Evolutionary conservation across 495 filamentous ascomycete species (phyloP).

Genomic region (Lichenothelia convexa): DNA sequence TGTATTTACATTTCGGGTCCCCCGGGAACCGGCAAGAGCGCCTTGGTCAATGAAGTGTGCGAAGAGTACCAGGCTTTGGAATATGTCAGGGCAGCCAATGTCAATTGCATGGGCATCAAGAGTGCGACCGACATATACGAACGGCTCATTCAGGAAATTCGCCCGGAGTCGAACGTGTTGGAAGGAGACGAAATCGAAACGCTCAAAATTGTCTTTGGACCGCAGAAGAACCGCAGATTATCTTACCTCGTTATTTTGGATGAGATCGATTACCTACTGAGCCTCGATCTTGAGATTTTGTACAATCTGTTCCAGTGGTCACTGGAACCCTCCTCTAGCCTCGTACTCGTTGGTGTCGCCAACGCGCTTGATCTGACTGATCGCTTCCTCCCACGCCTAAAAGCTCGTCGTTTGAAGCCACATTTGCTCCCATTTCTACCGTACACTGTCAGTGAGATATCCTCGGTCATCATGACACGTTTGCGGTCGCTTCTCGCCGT

Average conservation of each 20-base stretch:
- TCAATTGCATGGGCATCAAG: conserved; percentile 96
- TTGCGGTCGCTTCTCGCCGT: conserved; percentile 50
- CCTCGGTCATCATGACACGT: conserved; percentile 64
- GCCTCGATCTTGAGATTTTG: conserved; percentile 64
- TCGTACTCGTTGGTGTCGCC: conserved; percentile 81
- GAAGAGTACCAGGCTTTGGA: conserved; percentile 29
- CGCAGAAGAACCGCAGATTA: conserved; percentile 37
- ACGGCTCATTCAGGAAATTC: conserved; percentile 49
- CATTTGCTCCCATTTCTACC: conserved; percentile 81
- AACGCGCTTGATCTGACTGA: conserved; percentile 94
- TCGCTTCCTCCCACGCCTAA: conserved; percentile 82
- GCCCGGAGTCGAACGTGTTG: conserved; percentile 32
- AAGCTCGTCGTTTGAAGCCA: conserved; percentile 78
- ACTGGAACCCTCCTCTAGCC: conserved; percentile 51
- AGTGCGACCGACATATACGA: conserved; percentile 62
- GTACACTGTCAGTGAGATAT: conserved; percentile 80
- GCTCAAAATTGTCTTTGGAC: conserved; percentile 20
- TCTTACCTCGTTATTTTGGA: conserved; percentile 68
- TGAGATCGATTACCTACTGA: conserved; percentile 87
- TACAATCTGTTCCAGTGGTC: conserved; percentile 93
- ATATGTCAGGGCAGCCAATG: conserved; percentile 44
- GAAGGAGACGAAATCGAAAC: conserved; percentile 32
- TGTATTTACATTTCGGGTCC: conserved; percentile 92
- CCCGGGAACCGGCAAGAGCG: conserved; percentile 92
- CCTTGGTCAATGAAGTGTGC: conserved; percentile 67